phyloP scores from a whole-genome alignment of 2,329 filamentous ascomycete genomes.

The Blastomyces emzantsi region DNA sequence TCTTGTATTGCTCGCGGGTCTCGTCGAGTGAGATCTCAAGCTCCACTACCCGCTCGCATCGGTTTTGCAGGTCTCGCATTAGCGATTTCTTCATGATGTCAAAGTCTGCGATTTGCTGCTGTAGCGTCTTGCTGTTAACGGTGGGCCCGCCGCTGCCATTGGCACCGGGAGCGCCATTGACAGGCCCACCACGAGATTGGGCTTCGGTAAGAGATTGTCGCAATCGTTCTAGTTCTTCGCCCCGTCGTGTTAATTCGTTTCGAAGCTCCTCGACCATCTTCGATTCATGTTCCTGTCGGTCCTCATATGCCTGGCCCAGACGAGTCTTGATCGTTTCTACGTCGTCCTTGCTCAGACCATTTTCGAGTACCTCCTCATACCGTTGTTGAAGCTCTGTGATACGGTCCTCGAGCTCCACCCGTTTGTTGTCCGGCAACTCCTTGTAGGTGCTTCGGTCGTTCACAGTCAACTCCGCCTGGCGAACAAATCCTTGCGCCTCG shows the following conservation, averaged over 20 bases:
- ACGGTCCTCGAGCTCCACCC: constrained; percentile 67
- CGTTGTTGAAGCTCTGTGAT: constrained; percentile 67
- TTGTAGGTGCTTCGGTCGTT: constrained; percentile 54
- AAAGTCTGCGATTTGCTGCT: constrained; percentile 97
- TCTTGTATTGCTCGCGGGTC: constrained; percentile 98
- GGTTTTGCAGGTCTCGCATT: constrained; percentile 97
- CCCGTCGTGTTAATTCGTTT: constrained; percentile 64
- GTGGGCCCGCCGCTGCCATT: constrained; percentile 50
- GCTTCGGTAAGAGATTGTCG: constrained; percentile 72
- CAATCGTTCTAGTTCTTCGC: constrained; percentile 72
- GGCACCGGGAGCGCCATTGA: constrained; percentile 45
- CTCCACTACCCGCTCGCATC: constrained; percentile 95
- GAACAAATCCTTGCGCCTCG: constrained; percentile 84
- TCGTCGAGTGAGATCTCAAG: constrained; percentile 96
- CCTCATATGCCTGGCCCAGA: constrained; percentile 66
- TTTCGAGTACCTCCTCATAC: constrained; percentile 72
- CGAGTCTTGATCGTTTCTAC: constrained; percentile 74
- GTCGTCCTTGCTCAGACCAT: constrained; percentile 68
- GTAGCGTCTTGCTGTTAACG: constrained; percentile 78
- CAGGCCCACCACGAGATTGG: constrained; percentile 43
- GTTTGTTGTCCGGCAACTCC: constrained; percentile 53
- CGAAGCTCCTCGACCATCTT: constrained; percentile 69
- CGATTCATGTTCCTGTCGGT: constrained; percentile 63
- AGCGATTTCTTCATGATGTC: constrained; percentile 99
- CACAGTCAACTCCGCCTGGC: constrained; percentile 81